Conservation (phyloP, 2,329 filamentous ascomycete species). For the Aureobasidium leucospermi region DNA sequence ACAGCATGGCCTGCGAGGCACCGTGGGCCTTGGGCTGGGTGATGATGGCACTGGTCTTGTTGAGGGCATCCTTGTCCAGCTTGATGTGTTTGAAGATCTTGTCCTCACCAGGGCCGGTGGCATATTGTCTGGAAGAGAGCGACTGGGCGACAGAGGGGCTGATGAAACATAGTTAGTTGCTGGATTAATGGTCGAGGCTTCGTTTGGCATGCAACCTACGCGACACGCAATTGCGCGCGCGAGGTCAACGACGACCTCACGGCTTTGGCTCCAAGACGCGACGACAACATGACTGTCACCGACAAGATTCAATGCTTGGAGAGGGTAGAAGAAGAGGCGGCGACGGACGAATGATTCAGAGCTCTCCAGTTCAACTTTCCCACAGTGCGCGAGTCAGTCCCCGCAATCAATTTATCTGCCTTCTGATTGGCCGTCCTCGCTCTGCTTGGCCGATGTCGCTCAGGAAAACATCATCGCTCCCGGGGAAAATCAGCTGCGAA, state of each 20-base stretch:
- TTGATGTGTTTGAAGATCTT: conserved; percentile 13
- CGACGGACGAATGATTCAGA: background rate
- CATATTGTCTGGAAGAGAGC: conserved; percentile 7
- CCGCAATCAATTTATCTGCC: background rate
- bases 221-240: conserved; percentile 8
- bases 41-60: conserved; percentile 76
- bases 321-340: background rate
- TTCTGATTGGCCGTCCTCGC: background rate
- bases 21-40: conserved; percentile 98
- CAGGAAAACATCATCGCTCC: background rate
- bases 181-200: background rate
- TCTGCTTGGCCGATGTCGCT: conserved; percentile 1
- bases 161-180: background rate
- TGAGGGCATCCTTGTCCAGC: conserved; percentile 44
- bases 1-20: conserved; percentile 97
- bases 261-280: conserved; percentile 13
- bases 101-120: conserved; percentile 14
- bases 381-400: conserved; percentile 11
- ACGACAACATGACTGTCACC: conserved; percentile 15
- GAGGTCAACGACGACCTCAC: conserved; percentile 7
- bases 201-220: background rate
- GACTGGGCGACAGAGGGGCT: background rate
- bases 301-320: conserved; percentile 6
- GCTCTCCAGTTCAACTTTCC: conserved; percentile 14
- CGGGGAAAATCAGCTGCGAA: background rate